Evolutionary conservation across 2,329 filamentous ascomycete species (phyloP).

Genomic region (Stachybotrys chartarum): DNA sequence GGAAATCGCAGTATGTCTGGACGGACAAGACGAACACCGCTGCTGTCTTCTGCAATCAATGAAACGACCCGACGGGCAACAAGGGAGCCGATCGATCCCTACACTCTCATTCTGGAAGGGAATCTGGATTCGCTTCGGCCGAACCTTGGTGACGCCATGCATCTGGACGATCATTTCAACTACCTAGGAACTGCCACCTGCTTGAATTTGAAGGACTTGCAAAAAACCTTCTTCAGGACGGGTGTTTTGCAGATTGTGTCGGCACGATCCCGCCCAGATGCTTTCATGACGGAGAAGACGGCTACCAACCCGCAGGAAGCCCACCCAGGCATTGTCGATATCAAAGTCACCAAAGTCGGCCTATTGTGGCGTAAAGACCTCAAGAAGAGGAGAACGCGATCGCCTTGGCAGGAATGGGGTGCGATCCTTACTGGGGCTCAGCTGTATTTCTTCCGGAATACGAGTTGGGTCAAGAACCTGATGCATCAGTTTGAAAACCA

Average conservation of each 20-base stretch:
- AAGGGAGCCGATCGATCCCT: slow-evolving; percentile 89
- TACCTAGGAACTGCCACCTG: slow-evolving; percentile 72
- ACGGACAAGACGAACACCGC: slow-evolving; percentile 62
- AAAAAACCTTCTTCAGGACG: slow-evolving; percentile 84
- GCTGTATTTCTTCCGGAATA: slow-evolving; percentile 93
- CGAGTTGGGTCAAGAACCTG: slow-evolving; percentile 82
- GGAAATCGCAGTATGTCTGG: slow-evolving; percentile 64
- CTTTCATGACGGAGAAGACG: slow-evolving; percentile 85
- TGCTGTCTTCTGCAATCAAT: slow-evolving; percentile 56
- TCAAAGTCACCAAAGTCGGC: slow-evolving; percentile 95
- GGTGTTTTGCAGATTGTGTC: slow-evolving; percentile 94
- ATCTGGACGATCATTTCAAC: slow-evolving; percentile 83
- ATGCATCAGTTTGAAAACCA: slow-evolving; percentile 84
- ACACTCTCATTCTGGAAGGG: slow-evolving; percentile 85
- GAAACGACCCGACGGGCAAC: slow-evolving; percentile 50
- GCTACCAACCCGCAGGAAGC: slow-evolving; percentile 79
- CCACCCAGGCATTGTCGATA: slow-evolving; percentile 89
- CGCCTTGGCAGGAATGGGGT: slow-evolving; percentile 98
- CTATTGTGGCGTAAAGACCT: slow-evolving; percentile 88
- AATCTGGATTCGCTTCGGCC: slow-evolving; percentile 79
- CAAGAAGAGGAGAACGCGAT: slow-evolving; percentile 90
- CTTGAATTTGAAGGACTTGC: slow-evolving; percentile 73
- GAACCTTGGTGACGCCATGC: slow-evolving; percentile 84
- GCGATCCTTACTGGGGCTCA: slow-evolving; percentile 94
- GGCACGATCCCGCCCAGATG: slow-evolving; percentile 84